phyloP scores from a whole-genome alignment of 228 moss, liverwort and hornwort genomes.

The Sphagnum magellanicum region DNA sequence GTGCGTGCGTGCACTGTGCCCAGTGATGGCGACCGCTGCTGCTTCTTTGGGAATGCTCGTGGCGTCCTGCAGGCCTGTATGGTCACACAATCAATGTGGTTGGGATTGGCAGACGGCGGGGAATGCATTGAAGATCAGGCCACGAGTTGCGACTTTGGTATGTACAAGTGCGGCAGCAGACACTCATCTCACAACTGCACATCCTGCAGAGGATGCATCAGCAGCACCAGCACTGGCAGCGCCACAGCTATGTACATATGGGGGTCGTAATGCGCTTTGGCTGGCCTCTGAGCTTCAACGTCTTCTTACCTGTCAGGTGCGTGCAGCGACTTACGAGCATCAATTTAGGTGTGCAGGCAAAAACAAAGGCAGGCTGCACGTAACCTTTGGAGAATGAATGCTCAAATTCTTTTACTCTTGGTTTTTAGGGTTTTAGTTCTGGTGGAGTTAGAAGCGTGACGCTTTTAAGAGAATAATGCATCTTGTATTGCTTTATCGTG shows the following conservation, averaged over 20 bases:
- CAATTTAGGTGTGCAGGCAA: neutral
- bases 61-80: too few species aligned
- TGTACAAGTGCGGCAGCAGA: constrained; percentile 13
- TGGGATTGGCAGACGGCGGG: too few species aligned
- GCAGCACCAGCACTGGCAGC: neutral
- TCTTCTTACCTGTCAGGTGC: constrained; percentile 64
- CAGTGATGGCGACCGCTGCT: too few species aligned
- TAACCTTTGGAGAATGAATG: neutral
- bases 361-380: neutral
- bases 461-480: neutral
- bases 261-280: constrained; percentile 56
- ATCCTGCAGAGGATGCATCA: constrained; percentile 13
- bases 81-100: too few species aligned
- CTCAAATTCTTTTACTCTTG: neutral
- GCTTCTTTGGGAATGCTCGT: too few species aligned
- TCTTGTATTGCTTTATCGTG: neutral
- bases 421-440: neutral
- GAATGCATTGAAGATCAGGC: too few species aligned
- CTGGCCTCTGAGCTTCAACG: constrained; percentile 75
- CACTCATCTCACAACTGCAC: neutral
- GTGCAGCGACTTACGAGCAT: neutral
- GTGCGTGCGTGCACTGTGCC: too few species aligned
- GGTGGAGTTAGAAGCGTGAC: neutral
- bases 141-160: too few species aligned
- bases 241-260: constrained; percentile 45